Evolutionary conservation across 805 yeast genomes (phyloP).

Genomic region (Babjeviella inositovora): DNA sequence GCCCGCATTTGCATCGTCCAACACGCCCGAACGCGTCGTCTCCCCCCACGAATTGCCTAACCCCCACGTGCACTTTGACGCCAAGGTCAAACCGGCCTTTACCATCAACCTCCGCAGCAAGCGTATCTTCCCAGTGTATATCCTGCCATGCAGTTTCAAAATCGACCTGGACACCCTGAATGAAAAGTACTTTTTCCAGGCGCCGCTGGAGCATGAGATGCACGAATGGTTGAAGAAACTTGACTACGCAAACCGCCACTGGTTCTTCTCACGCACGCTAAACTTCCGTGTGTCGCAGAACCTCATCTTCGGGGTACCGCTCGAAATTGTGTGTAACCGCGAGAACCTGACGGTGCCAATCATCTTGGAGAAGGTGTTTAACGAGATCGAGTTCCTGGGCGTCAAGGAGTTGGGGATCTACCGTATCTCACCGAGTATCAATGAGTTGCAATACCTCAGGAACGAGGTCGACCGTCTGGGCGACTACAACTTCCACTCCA

Average conservation of each 20-base stretch:
- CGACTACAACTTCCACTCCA: conserved; percentile 22
- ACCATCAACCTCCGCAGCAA: conserved; percentile 27
- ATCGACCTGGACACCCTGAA: conserved; percentile 12
- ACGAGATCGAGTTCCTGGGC: conserved; percentile 76
- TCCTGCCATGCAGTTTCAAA: conserved; percentile 29
- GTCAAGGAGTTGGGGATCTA: conserved; percentile 84
- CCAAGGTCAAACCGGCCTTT: conserved; percentile 31
- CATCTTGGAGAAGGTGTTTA: conserved; percentile 48
- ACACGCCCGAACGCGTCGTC: conserved; percentile 26
- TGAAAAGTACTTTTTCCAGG: conserved; percentile 52
- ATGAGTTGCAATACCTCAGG: conserved; percentile 25
- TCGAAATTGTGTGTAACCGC: conserved; percentile 57
- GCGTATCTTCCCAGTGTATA: conserved; percentile 34
- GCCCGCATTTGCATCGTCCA: conserved; percentile 13
- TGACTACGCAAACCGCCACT: conserved; percentile 31
- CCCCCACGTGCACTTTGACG: conserved; percentile 18
- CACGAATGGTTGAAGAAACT: conserved; percentile 55
- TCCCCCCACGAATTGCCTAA: conserved; percentile 46
- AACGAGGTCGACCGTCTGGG: conserved; percentile 28
- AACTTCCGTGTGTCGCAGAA: conserved; percentile 7
- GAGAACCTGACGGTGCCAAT: conserved; percentile 49
- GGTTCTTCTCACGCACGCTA: conserved; percentile 24
- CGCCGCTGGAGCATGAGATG: conserved; percentile 40
- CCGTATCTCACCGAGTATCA: conserved; percentile 43
- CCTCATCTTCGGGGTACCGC: conserved; percentile 77